phyloP scores from a whole-genome alignment of 768 basidiomycete genomes.

The Chiua virens region DNA sequence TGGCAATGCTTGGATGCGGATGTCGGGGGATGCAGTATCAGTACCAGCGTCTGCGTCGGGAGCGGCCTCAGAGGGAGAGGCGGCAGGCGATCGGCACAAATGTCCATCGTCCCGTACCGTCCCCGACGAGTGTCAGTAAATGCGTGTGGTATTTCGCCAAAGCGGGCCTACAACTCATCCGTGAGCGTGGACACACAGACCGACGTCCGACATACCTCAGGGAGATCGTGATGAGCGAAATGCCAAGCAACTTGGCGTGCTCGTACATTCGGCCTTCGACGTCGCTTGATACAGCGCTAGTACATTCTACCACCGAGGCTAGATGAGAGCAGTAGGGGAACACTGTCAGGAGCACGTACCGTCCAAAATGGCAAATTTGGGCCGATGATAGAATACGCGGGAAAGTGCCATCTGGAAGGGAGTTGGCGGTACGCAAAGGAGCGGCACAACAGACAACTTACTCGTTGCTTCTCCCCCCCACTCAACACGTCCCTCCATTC shows the following conservation, averaged over 20 bases:
- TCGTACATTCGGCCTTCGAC: constrained; percentile 97
- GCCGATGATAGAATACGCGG: constrained; percentile 86
- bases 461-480: constrained; percentile 95
- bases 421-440: too few relatives aligned
- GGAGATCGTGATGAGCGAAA: constrained; percentile 92
- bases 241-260: constrained; percentile 82
- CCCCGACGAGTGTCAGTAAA: constrained; percentile 76
- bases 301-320: constrained; percentile 63
- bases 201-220: constrained; percentile 46
- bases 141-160: constrained; percentile 89
- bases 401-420: constrained; percentile 80
- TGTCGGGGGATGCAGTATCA: background rate
- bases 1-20: too few relatives aligned
- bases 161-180: constrained; percentile 58
- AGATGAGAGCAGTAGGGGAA: background rate
- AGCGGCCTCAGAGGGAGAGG: background rate
- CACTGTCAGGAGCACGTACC: constrained; percentile 47
- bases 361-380: constrained; percentile 82
- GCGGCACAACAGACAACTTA: constrained; percentile 21
- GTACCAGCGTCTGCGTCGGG: background rate
- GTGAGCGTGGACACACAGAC: background rate
- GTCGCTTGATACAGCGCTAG: constrained; percentile 93
- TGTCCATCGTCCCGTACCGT: constrained; percentile 69
- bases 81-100: constrained; percentile 50
- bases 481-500: constrained; percentile 97